Evolutionary conservation across 2,329 filamentous ascomycete species (phyloP), one percentile per base, ranked within the genome.

Genomic region (Dryadomyces quercus-mongolicae): DNA sequence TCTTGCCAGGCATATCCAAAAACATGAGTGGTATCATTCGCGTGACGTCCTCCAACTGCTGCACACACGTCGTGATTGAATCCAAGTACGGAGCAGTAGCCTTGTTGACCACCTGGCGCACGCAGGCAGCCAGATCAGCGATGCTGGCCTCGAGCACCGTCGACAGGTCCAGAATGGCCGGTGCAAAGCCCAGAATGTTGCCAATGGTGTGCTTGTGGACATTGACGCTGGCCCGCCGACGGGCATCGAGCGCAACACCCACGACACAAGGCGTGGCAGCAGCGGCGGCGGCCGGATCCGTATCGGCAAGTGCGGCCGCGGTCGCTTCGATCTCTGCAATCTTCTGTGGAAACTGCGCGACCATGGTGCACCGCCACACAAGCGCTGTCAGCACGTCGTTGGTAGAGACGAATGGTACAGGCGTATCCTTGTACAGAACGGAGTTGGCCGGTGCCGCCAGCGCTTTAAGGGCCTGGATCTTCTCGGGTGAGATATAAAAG

Each of bases 341-440:
- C n/a, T n/a, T n/a, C n/a, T n/a, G n/a, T n/a, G 18, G n/a, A 6
- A 9, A 22, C 44, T 46, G 44, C 44, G 21, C 20, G 12, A 5
- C 44, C 50, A 52, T 52, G 50, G 45, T 40, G 22, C 40, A 45
- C 25, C 50, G 50, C 50, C 50, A 52, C 36, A 52, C 40, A 40
- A 52, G 25, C 3, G 50, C 50, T 22, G 50, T 45, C 36, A 52
- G 40, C 15, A 40, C 50, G 18, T 52, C 50, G 42, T 52, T 52
- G 22, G 40, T 52, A 8, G 50, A 52, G 9, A 3, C 7, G 1
- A 16, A n/a, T 3, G 31, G n/a, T 3, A 22, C 13, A 7, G 50
- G 36, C 42, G 25, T 31, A 8, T 31, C 25, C 25, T 22, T 22
- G 45, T 2, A 18, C 7, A 21, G 25, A 22, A 3, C 31, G 22